These are phyloP conservation scores for Elsinoe ampelina DNA, from an alignment of 2,329 filamentous ascomycete genomes.

Conservation along the genomic window DNA sequence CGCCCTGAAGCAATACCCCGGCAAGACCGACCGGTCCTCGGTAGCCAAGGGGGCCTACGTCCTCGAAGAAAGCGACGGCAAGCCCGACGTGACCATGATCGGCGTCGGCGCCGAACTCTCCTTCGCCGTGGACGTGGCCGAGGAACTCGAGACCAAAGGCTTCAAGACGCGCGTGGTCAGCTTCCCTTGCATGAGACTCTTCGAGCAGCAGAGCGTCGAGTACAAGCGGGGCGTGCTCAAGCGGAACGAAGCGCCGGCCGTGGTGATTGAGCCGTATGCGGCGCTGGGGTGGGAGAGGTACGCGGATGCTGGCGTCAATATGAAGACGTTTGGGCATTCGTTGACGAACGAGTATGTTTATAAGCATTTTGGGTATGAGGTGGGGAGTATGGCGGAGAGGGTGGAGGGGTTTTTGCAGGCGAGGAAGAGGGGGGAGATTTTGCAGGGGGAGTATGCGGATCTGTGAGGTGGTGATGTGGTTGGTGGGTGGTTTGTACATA, in stretches of 20 bases:
- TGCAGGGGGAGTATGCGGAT: constrained; percentile 5
- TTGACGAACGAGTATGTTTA: constrained; percentile 47
- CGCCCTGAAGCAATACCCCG: constrained; percentile 29
- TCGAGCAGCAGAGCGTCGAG: constrained; percentile 37
- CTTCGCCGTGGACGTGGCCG: constrained; percentile 37
- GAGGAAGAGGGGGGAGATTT: constrained; percentile 22
- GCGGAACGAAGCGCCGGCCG: constrained; percentile 36
- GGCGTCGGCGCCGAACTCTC: constrained; percentile 43
- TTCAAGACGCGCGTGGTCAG: constrained; percentile 40
- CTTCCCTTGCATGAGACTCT: constrained; percentile 44
- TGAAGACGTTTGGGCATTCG: constrained; percentile 48
- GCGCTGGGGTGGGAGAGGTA: constrained; percentile 53
- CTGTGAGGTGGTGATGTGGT: background rate
- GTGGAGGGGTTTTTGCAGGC: constrained; percentile 30
- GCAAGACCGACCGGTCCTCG: constrained; percentile 29
- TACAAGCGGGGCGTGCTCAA: constrained; percentile 41
- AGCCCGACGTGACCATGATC: constrained; percentile 39
- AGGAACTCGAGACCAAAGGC: constrained; percentile 27
- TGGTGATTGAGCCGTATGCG: constrained; percentile 53
- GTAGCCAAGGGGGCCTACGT: constrained; percentile 37
- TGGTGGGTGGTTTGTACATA: background rate
- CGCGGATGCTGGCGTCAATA: constrained; percentile 46
- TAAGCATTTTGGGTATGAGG: constrained; percentile 48
- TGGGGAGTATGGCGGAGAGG: constrained; percentile 35
- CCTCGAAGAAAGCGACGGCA: constrained; percentile 25